Conservation (phyloP, 495 filamentous ascomycete genomes). For the Podospora fimiseda region DNA sequence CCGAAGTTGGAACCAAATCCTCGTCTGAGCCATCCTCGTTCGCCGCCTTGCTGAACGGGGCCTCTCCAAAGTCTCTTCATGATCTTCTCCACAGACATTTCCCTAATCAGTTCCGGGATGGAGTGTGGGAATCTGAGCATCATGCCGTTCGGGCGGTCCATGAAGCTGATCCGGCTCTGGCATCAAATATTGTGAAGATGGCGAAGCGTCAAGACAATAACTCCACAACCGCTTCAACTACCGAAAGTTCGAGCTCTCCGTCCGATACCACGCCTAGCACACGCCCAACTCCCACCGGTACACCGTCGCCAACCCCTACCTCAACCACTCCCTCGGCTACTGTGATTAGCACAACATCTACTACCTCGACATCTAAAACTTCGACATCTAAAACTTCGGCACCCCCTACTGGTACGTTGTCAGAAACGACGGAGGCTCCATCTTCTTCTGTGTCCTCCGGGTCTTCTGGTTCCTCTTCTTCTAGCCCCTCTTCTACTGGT, state of each 20-base stretch:
- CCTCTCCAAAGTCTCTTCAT: slow-evolving; percentile 34
- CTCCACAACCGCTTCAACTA: slow-evolving; percentile 2
- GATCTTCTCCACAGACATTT: slow-evolving; percentile 35
- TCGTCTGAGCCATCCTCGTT: slow-evolving; percentile 27
- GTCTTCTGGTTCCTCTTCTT: slow-evolving; percentile 1
- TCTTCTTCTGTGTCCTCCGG: background rate
- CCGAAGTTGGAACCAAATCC: slow-evolving; percentile 4
- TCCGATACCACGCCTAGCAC: slow-evolving; percentile 9
- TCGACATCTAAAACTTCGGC: background rate
- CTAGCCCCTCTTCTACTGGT: slow-evolving; percentile 9
- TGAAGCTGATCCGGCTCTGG: slow-evolving; percentile 25
- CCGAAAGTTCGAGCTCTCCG: background rate
- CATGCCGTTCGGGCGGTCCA: slow-evolving; percentile 29
- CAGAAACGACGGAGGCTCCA: background rate
- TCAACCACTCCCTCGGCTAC: slow-evolving; percentile 16
- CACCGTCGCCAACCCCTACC: background rate
- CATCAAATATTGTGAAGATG: slow-evolving; percentile 30
- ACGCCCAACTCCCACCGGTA: slow-evolving; percentile 2
- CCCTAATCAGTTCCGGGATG: slow-evolving; percentile 31
- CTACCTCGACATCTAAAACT: too few species aligned
- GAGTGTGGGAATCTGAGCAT: slow-evolving; percentile 30
- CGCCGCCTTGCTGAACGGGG: slow-evolving; percentile 27
- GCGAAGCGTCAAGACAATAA: slow-evolving; percentile 33
- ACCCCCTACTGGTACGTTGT: background rate
- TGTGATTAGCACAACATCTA: slow-evolving; percentile 8